Conservation (phyloP, 2,329 filamentous ascomycete species). For the Neurospora sp. region DNA sequence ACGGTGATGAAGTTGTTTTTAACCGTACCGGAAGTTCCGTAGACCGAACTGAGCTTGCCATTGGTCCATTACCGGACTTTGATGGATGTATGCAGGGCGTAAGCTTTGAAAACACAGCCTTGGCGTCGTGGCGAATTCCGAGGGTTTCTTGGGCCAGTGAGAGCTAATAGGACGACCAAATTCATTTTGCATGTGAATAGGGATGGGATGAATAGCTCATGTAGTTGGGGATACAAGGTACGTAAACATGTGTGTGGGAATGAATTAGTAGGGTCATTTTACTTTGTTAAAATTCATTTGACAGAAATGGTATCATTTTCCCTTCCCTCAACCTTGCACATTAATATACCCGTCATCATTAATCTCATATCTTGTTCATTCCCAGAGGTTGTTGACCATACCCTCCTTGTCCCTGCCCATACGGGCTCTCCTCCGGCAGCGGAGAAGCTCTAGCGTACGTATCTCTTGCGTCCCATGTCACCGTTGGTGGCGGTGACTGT, state of each 20-base stretch:
- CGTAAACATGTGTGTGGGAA: background rate
- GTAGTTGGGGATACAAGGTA: background rate
- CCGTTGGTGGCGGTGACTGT: constrained; percentile 19
- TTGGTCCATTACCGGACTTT: background rate
- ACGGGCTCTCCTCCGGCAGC: constrained; percentile 20
- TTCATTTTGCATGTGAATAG: background rate
- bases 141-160: background rate
- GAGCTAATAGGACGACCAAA: background rate
- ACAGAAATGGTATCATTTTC: background rate
- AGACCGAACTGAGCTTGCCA: background rate
- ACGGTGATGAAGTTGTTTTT: background rate
- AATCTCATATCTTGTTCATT: constrained; percentile 44
- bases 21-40: background rate
- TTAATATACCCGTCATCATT: background rate
- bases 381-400: constrained; percentile 39
- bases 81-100: background rate
- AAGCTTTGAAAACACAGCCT: background rate
- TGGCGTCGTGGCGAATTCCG: background rate
- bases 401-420: constrained; percentile 8
- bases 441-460: constrained; percentile 32
- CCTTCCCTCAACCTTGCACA: background rate
- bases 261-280: constrained; percentile 3
- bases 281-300: constrained; percentile 3
- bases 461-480: constrained; percentile 34
- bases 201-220: background rate